These are phyloP conservation scores for Trichoderma afroharzianum DNA, from an alignment of 2,329 filamentous ascomycete species.

Conservation along the genomic window DNA sequence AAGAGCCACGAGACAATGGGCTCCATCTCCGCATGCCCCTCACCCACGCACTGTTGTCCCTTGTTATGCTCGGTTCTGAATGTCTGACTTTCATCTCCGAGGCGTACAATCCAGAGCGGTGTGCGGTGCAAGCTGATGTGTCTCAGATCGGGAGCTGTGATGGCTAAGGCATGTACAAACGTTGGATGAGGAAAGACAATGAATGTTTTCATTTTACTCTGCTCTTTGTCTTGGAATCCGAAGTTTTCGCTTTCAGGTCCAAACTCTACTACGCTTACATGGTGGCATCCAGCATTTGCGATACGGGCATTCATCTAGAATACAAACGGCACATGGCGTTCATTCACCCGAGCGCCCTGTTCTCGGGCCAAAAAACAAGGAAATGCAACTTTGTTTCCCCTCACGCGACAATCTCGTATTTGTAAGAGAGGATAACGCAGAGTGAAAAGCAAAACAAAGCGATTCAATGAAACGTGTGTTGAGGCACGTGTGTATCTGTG, in stretches of 20 bases:
- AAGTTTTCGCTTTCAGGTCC: not conserved
- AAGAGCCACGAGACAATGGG: constrained; percentile 2
- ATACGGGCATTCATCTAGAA: too few species aligned
- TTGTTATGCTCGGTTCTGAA: not conserved
- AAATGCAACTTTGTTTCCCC: not conserved
- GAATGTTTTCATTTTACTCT: not conserved
- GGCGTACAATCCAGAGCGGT: not conserved
- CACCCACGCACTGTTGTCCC: not conserved
- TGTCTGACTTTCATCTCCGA: not conserved
- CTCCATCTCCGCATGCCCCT: not conserved
- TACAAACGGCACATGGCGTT: not conserved
- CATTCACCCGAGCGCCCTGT: not conserved
- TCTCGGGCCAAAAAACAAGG: not conserved
- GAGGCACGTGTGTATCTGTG: not conserved
- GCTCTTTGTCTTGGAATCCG: not conserved
- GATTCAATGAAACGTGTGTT: not conserved
- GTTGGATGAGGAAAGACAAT: not conserved
- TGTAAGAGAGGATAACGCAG: not conserved
- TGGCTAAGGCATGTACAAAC: not conserved
- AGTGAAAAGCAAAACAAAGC: not conserved
- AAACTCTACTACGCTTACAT: not conserved
- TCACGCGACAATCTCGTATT: not conserved
- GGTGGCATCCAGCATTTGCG: not conserved
- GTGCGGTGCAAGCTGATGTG: not conserved
- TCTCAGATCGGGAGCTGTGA: not conserved